phyloP scores from a whole-genome alignment of 2,329 filamentous ascomycete species.

The Calonectria crousiana region DNA sequence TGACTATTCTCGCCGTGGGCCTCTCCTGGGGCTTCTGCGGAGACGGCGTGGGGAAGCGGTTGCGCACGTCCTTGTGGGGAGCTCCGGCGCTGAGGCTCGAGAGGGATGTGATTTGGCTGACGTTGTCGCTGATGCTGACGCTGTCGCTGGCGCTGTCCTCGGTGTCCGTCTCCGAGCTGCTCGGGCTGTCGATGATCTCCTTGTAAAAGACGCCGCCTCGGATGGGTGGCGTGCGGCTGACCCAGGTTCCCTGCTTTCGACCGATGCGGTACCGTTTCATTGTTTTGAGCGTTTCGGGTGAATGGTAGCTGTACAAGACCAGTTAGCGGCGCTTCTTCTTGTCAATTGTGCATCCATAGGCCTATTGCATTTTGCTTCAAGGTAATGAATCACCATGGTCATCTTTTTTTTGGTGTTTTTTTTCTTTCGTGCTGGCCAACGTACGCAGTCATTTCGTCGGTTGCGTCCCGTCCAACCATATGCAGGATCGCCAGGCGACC shows the following conservation, averaged over 20 bases:
- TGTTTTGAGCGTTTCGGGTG: slow-evolving; percentile 61
- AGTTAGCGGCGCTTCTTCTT: slow-evolving; percentile 24
- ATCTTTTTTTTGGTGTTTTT: neutral
- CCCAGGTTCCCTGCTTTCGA: slow-evolving; percentile 67
- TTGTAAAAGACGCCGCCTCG: slow-evolving; percentile 58
- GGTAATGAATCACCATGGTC: slow-evolving; percentile 21
- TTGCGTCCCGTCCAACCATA: slow-evolving; percentile 57
- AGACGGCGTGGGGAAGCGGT: slow-evolving; percentile 24
- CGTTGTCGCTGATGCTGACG: slow-evolving; percentile 21
- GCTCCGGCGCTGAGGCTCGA: slow-evolving; percentile 27
- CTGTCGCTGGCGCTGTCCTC: slow-evolving; percentile 19
- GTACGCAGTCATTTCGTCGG: slow-evolving; percentile 52
- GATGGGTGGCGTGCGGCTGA: slow-evolving; percentile 71
- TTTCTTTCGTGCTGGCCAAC: slow-evolving; percentile 29
- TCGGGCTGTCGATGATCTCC: slow-evolving; percentile 29
- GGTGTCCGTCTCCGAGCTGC: slow-evolving; percentile 34
- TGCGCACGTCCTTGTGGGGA: slow-evolving; percentile 22
- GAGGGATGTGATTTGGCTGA: slow-evolving; percentile 37
- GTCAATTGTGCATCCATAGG: neutral
- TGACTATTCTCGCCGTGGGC: slow-evolving; percentile 30
- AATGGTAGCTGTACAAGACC: slow-evolving; percentile 65
- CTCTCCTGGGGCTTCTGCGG: slow-evolving; percentile 14
- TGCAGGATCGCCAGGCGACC: slow-evolving; percentile 70
- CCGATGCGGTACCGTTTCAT: slow-evolving; percentile 74
- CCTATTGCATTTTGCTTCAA: slow-evolving; percentile 25